phyloP scores from a whole-genome alignment of 108 stramenopile species.

The Poteriospumella lacustris region DNA sequence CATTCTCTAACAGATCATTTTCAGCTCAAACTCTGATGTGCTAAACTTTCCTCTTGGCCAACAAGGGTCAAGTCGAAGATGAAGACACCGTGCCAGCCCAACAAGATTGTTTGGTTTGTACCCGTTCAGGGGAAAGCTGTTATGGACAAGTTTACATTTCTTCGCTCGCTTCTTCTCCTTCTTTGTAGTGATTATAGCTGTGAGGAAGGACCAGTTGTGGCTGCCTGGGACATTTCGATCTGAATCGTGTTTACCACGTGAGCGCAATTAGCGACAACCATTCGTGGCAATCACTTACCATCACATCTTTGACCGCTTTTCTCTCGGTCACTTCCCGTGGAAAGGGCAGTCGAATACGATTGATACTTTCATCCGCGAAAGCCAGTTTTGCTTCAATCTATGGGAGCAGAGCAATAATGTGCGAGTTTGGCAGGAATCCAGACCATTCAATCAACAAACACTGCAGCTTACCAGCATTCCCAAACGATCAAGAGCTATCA shows the following conservation, averaged over 20 bases:
- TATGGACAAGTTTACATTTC: too few relatives aligned
- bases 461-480: not conserved
- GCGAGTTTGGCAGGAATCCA: not conserved
- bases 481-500: not conserved
- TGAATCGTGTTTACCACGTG: not conserved
- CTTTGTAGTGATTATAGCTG: not conserved
- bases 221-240: not conserved
- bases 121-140: too few relatives aligned
- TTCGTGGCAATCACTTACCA: not conserved
- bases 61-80: too few relatives aligned
- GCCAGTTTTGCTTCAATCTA: not conserved
- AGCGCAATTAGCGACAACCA: not conserved
- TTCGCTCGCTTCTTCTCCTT: too few relatives aligned
- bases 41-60: too few relatives aligned
- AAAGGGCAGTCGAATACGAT: not conserved
- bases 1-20: too few relatives aligned
- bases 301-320: not conserved
- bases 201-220: not conserved
- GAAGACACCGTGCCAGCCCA: too few relatives aligned
- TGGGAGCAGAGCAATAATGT: not conserved
- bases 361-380: not conserved
- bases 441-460: not conserved
- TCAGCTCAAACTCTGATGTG: too few relatives aligned
- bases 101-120: too few relatives aligned
- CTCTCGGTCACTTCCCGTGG: not conserved